Base-by-base conservation (phyloP, 441 rosid species). In the Erodium texanum region DNA sequence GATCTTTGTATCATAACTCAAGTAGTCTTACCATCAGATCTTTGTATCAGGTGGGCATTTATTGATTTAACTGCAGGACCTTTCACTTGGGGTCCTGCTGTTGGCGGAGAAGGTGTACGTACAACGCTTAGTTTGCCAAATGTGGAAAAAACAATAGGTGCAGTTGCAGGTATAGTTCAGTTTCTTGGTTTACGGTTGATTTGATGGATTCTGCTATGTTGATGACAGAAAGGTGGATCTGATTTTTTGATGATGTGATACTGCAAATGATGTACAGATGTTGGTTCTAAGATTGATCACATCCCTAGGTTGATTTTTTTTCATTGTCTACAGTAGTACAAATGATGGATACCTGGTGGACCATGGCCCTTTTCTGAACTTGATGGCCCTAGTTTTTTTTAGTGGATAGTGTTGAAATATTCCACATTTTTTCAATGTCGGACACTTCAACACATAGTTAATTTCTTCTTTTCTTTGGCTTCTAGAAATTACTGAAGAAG, bases 101-200 rank as follows among this genome's bases (percentile, higher is more conserved):
- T 95, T 71, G 99, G 99, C 75, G 99, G 99, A 74, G 97, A 95
- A 83, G 99, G 99, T 72, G 98, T 95, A 70, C 95, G 97, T 61
- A 95, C 98, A 6, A 86, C 86, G 67, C 78, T 76, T 71, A 90
- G 96, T 82, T 82, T 95, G 66, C 99, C 99, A 76, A 90, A 90
- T 84, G 98, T 95, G 77, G 86, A 84, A 45, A 89, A 90, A 82
- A 95, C 97, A 50, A 90, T 92, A 73, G 99, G 99, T 76, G 94
- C 97, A 29, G 95, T 95, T 80, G 85, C 88, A 89, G 99, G 98
- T 95, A 81, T 62, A 70, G 24, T 58, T 24, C 14, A 52, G 32
- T 66, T 29, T 66, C 68, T 19, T 62, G 34, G 38, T 43, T 70
- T 71, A 65, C 32, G 27, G 12, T 70, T 58, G 59, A 10, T 56